Evolutionary conservation across 1,284 basidiomycete species (phyloP), one percentile per base, ranked within the genome.

Genomic region (Ustilago esculenta): DNA sequence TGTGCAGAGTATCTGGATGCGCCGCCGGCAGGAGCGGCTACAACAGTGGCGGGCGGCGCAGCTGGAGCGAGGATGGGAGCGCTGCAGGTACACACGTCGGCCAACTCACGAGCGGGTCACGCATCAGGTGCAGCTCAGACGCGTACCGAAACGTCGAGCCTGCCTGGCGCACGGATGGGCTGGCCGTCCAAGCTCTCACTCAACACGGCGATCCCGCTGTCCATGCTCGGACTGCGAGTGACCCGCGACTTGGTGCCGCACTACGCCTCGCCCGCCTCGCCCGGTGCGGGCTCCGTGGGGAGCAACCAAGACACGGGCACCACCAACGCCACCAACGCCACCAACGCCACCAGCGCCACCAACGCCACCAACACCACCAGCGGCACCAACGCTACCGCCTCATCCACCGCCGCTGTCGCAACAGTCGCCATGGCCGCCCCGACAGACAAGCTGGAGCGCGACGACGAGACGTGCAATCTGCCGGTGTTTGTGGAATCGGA

Each of bases 1-100:
- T 67, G 68, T 25, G 58, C 57, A 11, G 68, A 71, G 49, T 71
- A 71, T 35, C 41, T 71, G 18, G 63, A 66, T 21, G 48, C 36
- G 20, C 42, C 50, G 3, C 43, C 49, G 29, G 18, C 45, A 9
- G 46, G 29, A 8, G 23, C 36, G 10, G 25, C 30, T 12, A 42
- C 34, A 23, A 27, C 40, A 11, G 56, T 43, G n/a, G 33, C 20
- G 12, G 25, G 15, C 27, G 44, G 9, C 1, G 32, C 8, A 20
- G 29, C 9, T 18, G 41, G 12, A 30, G 41, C 9, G n/a, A n/a
- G n/a, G n/a, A n/a, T n/a, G n/a, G n/a, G n/a, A n/a, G n/a, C n/a
- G n/a, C n/a, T n/a, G n/a, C n/a, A n/a, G n/a, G n/a, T n/a, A n/a
- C n/a, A n/a, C n/a, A n/a, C n/a, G n/a, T n/a, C n/a, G n/a, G n/a